phyloP scores from a whole-genome alignment of 352 stramenopile genomes.

The Phytophthora citricola region DNA sequence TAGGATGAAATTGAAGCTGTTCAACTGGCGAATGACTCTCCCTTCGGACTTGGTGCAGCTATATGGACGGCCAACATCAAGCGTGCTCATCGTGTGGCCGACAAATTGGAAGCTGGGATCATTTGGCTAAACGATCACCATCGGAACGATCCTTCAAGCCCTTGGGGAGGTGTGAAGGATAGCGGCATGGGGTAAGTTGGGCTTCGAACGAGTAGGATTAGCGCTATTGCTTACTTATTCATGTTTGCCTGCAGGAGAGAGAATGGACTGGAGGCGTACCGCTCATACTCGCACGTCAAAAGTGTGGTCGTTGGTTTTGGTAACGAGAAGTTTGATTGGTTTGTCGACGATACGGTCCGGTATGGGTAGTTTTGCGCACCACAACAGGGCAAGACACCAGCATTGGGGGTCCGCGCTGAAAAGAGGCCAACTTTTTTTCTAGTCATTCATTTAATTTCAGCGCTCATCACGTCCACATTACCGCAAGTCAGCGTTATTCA shows the following conservation, averaged over 20 bases:
- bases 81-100: conserved; percentile 82
- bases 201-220: background rate
- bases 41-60: conserved; percentile 84
- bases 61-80: conserved; percentile 88
- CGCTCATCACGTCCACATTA: conserved; percentile 25
- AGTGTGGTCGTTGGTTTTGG: conserved; percentile 71
- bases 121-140: conserved; percentile 92
- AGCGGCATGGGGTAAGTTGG: conserved; percentile 60
- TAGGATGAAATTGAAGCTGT: conserved; percentile 79
- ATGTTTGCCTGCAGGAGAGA: conserved; percentile 63
- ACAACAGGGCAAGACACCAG: background rate
- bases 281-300: conserved; percentile 84
- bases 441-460: conserved; percentile 13
- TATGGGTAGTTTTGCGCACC: conserved; percentile 46
- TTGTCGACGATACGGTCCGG: conserved; percentile 60
- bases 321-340: conserved; percentile 82
- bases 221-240: background rate
- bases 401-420: background rate
- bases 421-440: conserved; percentile 10
- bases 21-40: conserved; percentile 76
- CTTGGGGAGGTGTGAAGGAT: conserved; percentile 78
- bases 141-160: conserved; percentile 60
- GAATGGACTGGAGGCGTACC: conserved; percentile 77
- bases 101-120: conserved; percentile 88
- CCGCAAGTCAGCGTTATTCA: conserved; percentile 59